Conservation (phyloP, 2,329 filamentous ascomycete genomes). For the Berkeleyomyces basicola region DNA sequence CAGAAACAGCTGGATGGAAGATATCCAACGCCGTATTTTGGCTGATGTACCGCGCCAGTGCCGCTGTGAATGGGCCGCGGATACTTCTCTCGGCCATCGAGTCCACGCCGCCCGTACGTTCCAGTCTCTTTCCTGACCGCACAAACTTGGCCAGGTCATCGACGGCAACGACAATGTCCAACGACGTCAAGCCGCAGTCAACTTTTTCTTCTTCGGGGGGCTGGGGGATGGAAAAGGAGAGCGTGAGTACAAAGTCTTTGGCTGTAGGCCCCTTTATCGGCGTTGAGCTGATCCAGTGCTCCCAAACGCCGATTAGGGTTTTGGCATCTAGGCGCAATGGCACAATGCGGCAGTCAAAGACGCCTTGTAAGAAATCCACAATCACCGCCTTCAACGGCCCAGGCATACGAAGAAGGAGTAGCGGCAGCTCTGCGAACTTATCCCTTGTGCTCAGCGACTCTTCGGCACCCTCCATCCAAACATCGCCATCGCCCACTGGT, state of each 20-base stretch:
- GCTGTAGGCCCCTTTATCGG: constrained; percentile 20
- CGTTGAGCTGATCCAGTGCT: constrained; percentile 29
- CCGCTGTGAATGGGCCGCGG: constrained; percentile 32
- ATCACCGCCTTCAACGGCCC: constrained; percentile 32
- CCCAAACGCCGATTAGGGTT: constrained; percentile 33
- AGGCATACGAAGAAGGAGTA: constrained; percentile 40
- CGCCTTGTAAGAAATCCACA: constrained; percentile 33
- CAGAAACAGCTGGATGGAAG: constrained; percentile 36
- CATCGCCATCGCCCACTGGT: background rate
- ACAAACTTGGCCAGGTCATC: constrained; percentile 32
- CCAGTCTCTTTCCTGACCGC: constrained; percentile 22
- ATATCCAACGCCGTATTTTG: constrained; percentile 38
- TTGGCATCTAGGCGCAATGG: constrained; percentile 33
- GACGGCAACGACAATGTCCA: constrained; percentile 36
- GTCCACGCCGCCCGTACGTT: constrained; percentile 2
- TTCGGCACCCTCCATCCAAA: background rate
- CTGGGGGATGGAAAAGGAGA: constrained; percentile 32
- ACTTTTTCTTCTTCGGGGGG: constrained; percentile 21
- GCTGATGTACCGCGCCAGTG: constrained; percentile 32
- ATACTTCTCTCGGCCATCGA: constrained; percentile 11
- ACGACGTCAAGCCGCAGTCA: constrained; percentile 22
- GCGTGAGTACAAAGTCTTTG: constrained; percentile 33
- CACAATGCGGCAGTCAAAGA: constrained; percentile 40
- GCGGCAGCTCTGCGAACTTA: constrained; percentile 31
- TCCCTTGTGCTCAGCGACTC: background rate